A percentile compares a stretch with the other conserved stretches of the same genome.
Conservation (phyloP, 2,329 filamentous ascomycete species). For the Pezicula neosporulosa region DNA sequence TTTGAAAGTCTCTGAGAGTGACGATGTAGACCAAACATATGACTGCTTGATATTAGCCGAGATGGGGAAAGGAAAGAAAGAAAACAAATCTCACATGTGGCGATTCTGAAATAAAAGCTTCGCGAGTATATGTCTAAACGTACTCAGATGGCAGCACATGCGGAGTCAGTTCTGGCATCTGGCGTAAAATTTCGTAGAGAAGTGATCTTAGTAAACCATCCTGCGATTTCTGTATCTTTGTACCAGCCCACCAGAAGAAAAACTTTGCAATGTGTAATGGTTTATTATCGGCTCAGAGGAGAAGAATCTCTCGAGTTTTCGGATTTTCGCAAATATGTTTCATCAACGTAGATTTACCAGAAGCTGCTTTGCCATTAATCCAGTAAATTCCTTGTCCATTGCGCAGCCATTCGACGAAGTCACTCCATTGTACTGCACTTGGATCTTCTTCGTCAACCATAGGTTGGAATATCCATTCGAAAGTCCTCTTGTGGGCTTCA, state of each 20-base stretch:
- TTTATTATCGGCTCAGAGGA: conserved; percentile 15
- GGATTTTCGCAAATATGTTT: conserved; percentile 22
- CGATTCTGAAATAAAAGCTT: background rate
- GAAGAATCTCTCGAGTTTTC: conserved; percentile 11
- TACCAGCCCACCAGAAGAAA: conserved; percentile 22
- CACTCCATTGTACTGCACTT: background rate
- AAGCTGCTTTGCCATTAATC: conserved; percentile 40
- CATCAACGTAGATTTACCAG: conserved; percentile 44
- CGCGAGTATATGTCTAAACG: background rate
- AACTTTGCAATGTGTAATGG: conserved; percentile 4
- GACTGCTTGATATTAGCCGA: background rate
- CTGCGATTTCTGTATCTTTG: conserved; percentile 18
- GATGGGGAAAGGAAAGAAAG: background rate
- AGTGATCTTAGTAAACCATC: conserved; percentile 19
- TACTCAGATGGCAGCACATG: background rate
- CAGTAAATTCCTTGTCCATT: conserved; percentile 27
- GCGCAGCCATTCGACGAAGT: conserved; percentile 22
- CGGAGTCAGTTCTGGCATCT: conserved; percentile 4
- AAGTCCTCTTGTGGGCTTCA: conserved; percentile 22
- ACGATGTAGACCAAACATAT: background rate
- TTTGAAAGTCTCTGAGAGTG: background rate
- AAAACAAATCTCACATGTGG: background rate
- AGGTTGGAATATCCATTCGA: conserved; percentile 34
- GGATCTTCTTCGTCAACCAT: background rate
- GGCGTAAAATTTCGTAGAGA: conserved; percentile 11